Conservation (phyloP, 1,139 yeast genomes). For the Pichia sp. region DNA sequence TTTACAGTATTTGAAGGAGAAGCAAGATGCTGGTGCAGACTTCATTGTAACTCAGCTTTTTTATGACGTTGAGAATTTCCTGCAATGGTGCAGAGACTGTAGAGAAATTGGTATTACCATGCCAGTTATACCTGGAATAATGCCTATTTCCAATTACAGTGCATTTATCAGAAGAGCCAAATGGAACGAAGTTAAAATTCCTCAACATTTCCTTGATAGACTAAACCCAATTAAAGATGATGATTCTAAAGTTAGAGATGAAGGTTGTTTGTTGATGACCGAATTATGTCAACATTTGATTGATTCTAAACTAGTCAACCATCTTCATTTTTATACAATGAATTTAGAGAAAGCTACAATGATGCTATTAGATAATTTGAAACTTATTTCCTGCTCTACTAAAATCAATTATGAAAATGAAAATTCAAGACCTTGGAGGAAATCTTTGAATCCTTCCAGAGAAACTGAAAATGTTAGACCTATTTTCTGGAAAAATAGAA, state of each 20-base stretch:
- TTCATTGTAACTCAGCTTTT: constrained; percentile 80
- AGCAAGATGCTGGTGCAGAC: constrained; percentile 88
- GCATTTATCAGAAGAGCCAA: constrained; percentile 87
- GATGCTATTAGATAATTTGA: constrained; percentile 75
- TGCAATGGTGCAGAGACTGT: constrained; percentile 70
- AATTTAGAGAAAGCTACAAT: constrained; percentile 85
- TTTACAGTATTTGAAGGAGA: constrained; percentile 67
- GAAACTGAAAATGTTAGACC: constrained; percentile 84
- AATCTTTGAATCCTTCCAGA: constrained; percentile 76
- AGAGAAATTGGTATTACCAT: constrained; percentile 69
- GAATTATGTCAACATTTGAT: constrained; percentile 75
- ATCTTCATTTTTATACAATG: constrained; percentile 94
- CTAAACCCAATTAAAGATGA: constrained; percentile 86
- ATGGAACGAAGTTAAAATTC: constrained; percentile 84
- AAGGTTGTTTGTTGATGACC: constrained; percentile 75
- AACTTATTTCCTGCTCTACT: constrained; percentile 35
- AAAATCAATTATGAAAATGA: constrained; percentile 12
- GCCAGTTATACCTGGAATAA: constrained; percentile 94
- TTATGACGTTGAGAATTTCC: constrained; percentile 81
- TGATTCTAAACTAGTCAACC: constrained; percentile 68
- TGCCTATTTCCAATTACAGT: constrained; percentile 95
- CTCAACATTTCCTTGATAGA: constrained; percentile 60
- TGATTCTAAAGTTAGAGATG: constrained; percentile 79
- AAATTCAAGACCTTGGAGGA: constrained; percentile 70
- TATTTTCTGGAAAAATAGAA: constrained; percentile 93